These are phyloP conservation scores for Platanthera guangdongensis DNA, from an alignment of 106 monocot genomes.

Conservation along the genomic window DNA sequence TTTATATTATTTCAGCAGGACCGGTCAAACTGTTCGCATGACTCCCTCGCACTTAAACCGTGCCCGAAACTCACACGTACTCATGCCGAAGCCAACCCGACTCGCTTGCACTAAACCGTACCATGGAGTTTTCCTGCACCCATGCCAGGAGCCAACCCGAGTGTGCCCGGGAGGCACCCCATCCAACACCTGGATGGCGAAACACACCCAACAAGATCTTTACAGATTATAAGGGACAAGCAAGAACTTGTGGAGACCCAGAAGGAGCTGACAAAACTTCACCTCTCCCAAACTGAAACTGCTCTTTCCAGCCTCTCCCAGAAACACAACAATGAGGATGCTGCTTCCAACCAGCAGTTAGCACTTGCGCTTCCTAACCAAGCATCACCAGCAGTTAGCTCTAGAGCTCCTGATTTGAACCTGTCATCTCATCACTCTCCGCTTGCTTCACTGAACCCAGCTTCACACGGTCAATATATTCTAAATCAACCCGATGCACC, in stretches of 20 bases:
- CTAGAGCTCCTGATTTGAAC: conserved; percentile 17
- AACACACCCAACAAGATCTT: too few relatives aligned
- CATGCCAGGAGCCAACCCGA: too few relatives aligned
- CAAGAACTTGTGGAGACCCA: conserved; percentile 89
- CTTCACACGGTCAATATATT: conserved; percentile 23
- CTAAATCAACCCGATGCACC: conserved; percentile 31
- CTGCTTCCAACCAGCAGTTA: conserved; percentile 53
- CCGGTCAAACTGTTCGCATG: too few relatives aligned
- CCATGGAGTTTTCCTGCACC: too few relatives aligned
- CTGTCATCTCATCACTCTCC: conserved; percentile 1
- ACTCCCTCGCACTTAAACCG: too few relatives aligned
- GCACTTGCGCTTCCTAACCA: conserved; percentile 59
- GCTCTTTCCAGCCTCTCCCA: conserved; percentile 3
- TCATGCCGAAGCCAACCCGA: too few relatives aligned
- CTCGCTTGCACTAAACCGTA: too few relatives aligned
- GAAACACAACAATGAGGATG: conserved; percentile 24
- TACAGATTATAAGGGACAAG: conserved; percentile 87
- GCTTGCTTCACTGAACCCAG: neutral
- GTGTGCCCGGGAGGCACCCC: too few relatives aligned
- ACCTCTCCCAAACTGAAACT: conserved; percentile 50
- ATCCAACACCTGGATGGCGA: too few relatives aligned
- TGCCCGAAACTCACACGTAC: too few relatives aligned
- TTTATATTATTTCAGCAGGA: too few relatives aligned
- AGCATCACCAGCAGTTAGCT: conserved; percentile 3
- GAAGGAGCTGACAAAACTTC: conserved; percentile 77